Evolutionary conservation across 2,329 filamentous ascomycete species (phyloP).

Genomic region (Tolypocladium album): DNA sequence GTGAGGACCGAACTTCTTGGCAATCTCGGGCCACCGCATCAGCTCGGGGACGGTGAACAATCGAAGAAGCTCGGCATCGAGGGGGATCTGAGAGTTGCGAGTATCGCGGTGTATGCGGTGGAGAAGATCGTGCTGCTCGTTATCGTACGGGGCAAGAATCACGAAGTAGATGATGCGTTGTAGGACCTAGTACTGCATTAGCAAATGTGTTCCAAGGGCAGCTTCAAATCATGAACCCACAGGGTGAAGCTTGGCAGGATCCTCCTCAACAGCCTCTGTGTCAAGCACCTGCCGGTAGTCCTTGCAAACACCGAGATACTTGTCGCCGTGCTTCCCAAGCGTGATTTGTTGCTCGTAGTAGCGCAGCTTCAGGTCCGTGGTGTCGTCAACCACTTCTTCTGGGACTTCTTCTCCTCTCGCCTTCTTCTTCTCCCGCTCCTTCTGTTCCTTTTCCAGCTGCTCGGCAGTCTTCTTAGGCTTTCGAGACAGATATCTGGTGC

Average conservation of each 20-base stretch:
- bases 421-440: constrained; percentile 78
- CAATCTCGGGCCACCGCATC: constrained; percentile 95
- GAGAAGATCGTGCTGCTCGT: constrained; percentile 94
- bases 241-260: constrained; percentile 72
- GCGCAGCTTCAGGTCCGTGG: constrained; percentile 87
- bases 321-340: constrained; percentile 91
- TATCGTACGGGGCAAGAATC: constrained; percentile 93
- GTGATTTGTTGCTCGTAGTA: constrained; percentile 98
- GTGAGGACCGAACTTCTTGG: constrained; percentile 79
- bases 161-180: constrained; percentile 97
- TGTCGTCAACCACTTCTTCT: constrained; percentile 72
- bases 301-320: constrained; percentile 96
- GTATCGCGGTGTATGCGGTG: constrained; percentile 84
- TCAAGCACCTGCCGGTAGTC: constrained; percentile 95
- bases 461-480: constrained; percentile 86
- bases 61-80: constrained; percentile 79
- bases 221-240: constrained; percentile 38
- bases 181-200: constrained; percentile 49
- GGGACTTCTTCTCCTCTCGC: constrained; percentile 70
- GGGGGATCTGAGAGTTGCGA: constrained; percentile 65
- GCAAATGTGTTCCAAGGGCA: not conserved
- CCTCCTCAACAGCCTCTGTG: constrained; percentile 88
- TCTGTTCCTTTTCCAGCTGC: constrained; percentile 82
- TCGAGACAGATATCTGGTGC: constrained; percentile 80
- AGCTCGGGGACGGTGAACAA: constrained; percentile 92